Base-by-base conservation (phyloP, 2,329 filamentous ascomycete genomes). In the Madurella fahalii region DNA sequence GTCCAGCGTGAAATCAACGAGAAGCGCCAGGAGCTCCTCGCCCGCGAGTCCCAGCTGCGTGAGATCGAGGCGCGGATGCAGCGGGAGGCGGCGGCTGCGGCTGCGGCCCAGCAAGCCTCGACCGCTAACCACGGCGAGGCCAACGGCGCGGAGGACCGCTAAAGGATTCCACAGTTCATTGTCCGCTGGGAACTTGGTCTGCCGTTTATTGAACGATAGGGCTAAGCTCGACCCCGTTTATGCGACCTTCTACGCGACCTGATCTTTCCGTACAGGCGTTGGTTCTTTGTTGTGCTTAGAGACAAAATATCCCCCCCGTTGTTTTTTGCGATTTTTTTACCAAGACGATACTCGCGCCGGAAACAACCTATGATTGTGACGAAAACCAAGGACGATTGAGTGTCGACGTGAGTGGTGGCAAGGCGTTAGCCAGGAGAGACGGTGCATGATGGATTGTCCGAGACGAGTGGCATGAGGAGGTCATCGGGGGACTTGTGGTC, bases 1-100 rank as follows among this genome's bases (percentile, higher is more conserved):
- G 94, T 99, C 61, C 94, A 99, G 79, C 90, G 94, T 71, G 94
- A 99, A 77, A 99, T 99, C 80, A 96, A 96, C 77, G 94, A 97
- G 84, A 99, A 99, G 85, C 87, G 94, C 78, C 94, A 99, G 78
- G 94, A 99, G 77, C 83, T 99, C 59, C 73, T 99, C 75, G 94
- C 94, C 62, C 91, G 94, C 74, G 94, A 99, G 79, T 96, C 91
- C 69, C 94, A 99, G 78, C 85, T 99, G 67, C 93, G 94, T 76
- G 94, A 99, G 80, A 96, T 99, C 71, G 93, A 97, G 77, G 93
- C 92, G 60, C 88, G 93, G 69, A 96, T 97, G 93, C 86, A 92
- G 70, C 86, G 92, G 71, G 90, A 95, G 76, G 81, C 85, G 61
- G 86, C 82, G 69, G 76, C 78, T 47, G 69, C 74, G 37, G 67